These are phyloP conservation scores for Amylocarpus encephaloides DNA, from an alignment of 2,329 filamentous ascomycete genomes.

Conservation along the genomic window DNA sequence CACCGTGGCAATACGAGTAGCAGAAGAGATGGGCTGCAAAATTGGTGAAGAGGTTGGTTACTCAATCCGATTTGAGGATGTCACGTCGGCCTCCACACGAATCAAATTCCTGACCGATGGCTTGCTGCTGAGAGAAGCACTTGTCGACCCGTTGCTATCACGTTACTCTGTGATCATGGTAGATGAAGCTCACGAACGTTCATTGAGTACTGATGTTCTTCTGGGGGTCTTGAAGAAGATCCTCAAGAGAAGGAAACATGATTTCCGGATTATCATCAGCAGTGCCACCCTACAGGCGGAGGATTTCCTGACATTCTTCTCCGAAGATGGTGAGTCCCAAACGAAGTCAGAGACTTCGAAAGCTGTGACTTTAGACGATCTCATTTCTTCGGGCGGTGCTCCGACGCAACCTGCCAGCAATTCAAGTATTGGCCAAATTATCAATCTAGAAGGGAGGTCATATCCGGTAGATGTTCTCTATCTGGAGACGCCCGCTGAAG, in stretches of 20 bases:
- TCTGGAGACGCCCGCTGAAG: constrained; percentile 67
- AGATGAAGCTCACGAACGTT: constrained; percentile 92
- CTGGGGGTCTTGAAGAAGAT: constrained; percentile 92
- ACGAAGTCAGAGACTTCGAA: constrained; percentile 27
- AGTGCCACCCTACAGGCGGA: constrained; percentile 91
- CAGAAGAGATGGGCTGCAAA: constrained; percentile 80
- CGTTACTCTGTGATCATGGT: constrained; percentile 96
- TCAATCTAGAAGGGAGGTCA: constrained; percentile 80
- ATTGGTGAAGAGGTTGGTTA: constrained; percentile 89
- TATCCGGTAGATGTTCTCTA: constrained; percentile 87
- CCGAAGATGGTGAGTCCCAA: constrained; percentile 32
- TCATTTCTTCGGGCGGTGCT: constrained; percentile 23
- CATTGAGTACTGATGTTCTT: constrained; percentile 84
- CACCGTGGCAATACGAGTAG: constrained; percentile 80
- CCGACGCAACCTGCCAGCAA: constrained; percentile 20
- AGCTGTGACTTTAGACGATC: constrained; percentile 34
- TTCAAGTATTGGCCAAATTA: constrained; percentile 50
- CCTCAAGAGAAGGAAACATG: constrained; percentile 61
- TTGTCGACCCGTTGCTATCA: constrained; percentile 85
- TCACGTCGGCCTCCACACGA: constrained; percentile 74
- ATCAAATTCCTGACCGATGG: constrained; percentile 98
- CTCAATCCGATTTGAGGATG: constrained; percentile 87
- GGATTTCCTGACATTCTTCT: constrained; percentile 75
- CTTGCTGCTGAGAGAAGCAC: constrained; percentile 79
- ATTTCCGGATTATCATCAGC: constrained; percentile 82